Percentiles rank a stretch among this genome's conserved stretches.
phyloP scores from a whole-genome alignment of 2,329 filamentous ascomycete species.

The Diaporthe batatas region DNA sequence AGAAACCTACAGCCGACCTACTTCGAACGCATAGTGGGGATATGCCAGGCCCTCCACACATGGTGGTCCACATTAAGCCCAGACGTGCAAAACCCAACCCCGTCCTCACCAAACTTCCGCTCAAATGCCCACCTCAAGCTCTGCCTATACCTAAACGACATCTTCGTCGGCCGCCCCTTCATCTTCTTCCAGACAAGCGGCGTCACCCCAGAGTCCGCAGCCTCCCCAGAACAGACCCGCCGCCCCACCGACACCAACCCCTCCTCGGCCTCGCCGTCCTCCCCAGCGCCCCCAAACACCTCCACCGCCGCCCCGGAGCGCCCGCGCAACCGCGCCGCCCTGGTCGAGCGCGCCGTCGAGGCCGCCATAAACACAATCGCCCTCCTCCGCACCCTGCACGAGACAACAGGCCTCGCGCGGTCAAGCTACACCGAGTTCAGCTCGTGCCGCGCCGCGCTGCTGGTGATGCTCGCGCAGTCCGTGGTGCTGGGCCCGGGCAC shows the following conservation, averaged over 20 bases:
- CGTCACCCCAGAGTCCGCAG: slow-evolving; percentile 18
- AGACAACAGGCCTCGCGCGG: slow-evolving; percentile 65
- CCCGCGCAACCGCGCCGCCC: slow-evolving; percentile 42
- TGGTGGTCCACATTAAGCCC: slow-evolving; percentile 58
- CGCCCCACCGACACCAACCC: background rate
- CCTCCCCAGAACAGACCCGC: slow-evolving; percentile 19
- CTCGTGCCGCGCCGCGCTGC: slow-evolving; percentile 65
- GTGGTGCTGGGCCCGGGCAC: background rate
- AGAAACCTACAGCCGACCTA: slow-evolving; percentile 56
- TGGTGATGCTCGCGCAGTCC: slow-evolving; percentile 54
- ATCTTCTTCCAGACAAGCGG: slow-evolving; percentile 55
- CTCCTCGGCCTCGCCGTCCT: background rate
- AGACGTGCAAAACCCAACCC: slow-evolving; percentile 56
- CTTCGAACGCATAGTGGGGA: slow-evolving; percentile 54
- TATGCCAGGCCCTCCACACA: slow-evolving; percentile 54
- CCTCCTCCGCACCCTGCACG: slow-evolving; percentile 62
- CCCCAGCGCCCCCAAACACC: background rate
- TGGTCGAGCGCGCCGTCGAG: slow-evolving; percentile 66
- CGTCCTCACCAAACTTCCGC: slow-evolving; percentile 57
- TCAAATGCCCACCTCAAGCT: slow-evolving; percentile 65
- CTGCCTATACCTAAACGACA: slow-evolving; percentile 65
- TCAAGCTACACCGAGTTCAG: slow-evolving; percentile 70
- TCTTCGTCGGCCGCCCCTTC: slow-evolving; percentile 68
- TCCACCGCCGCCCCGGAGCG: slow-evolving; percentile 12
- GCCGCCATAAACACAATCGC: slow-evolving; percentile 65